Evolutionary conservation across 2,329 filamentous ascomycete genomes (phyloP).

Genomic region (Penicillium sp.): DNA sequence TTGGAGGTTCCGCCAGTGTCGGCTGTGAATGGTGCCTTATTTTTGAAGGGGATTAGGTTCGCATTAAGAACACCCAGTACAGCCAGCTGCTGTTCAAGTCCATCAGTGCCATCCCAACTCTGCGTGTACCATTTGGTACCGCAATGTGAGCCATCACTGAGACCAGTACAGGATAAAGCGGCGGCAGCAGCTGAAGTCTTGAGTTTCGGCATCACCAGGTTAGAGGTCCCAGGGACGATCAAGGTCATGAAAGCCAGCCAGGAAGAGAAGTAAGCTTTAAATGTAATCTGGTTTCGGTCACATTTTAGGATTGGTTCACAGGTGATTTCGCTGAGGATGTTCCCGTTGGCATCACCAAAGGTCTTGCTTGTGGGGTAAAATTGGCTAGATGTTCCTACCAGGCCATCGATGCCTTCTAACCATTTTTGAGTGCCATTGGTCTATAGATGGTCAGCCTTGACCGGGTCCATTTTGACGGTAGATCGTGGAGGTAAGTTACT

Average conservation of each 20-base stretch:
- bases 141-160: constrained; percentile 58
- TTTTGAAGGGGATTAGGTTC: constrained; percentile 28
- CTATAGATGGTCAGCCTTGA: constrained; percentile 19
- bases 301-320: constrained; percentile 65
- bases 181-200: constrained; percentile 60
- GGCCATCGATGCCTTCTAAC: constrained; percentile 56
- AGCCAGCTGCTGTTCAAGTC: constrained; percentile 45
- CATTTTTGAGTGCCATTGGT: constrained; percentile 51
- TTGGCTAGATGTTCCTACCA: constrained; percentile 52
- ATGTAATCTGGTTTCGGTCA: constrained; percentile 69
- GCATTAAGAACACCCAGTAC: constrained; percentile 39
- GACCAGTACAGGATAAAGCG: constrained; percentile 62
- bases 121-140: constrained; percentile 43
- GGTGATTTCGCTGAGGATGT: constrained; percentile 64
- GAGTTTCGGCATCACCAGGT: constrained; percentile 59
- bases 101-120: constrained; percentile 38
- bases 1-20: constrained; percentile 60
- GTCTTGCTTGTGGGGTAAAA: constrained; percentile 52
- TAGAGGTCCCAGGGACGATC: constrained; percentile 59
- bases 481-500: constrained; percentile 16
- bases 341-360: constrained; percentile 36
- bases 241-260: constrained; percentile 65
- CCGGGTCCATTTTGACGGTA: background rate
- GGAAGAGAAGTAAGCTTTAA: constrained; percentile 69
- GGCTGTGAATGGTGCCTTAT: constrained; percentile 43